These are phyloP conservation scores for Paspalum notatum DNA, from an alignment of 176 grass and related monocot species.

Conservation along the genomic window DNA sequence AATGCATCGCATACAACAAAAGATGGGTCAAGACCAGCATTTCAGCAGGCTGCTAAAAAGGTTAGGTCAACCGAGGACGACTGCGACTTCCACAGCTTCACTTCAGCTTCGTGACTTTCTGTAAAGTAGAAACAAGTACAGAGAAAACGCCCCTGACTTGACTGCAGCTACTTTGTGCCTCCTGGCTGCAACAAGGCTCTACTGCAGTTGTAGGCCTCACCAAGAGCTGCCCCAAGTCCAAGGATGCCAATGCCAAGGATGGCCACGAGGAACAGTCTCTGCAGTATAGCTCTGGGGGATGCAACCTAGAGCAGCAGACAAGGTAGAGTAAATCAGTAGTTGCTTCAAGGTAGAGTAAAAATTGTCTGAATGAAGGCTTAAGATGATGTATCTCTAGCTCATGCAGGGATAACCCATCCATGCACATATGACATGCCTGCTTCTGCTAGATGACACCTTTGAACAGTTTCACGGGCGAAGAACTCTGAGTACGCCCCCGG, in stretches of 20 bases:
- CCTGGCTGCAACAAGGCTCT: background rate
- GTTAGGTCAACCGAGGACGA: background rate
- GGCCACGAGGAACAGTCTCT: background rate
- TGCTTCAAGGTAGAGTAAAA: background rate
- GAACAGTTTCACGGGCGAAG: background rate
- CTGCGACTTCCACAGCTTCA: background rate
- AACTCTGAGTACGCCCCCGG: background rate
- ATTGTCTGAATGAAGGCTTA: background rate
- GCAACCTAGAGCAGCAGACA: background rate
- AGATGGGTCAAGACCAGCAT: background rate
- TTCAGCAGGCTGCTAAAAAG: background rate
- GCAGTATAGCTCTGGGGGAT: background rate
- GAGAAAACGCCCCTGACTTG: background rate
- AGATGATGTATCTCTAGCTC: background rate
- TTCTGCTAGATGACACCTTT: background rate
- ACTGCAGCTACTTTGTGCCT: background rate
- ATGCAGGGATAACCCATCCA: background rate
- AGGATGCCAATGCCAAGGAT: background rate
- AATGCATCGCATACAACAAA: background rate
- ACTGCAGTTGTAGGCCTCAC: background rate
- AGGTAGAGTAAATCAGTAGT: background rate
- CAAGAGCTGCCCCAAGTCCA: constrained; percentile 16
- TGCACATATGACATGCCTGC: background rate
- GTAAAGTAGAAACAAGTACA: background rate
- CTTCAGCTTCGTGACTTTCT: background rate